Percentiles rank a stretch among this genome's conserved stretches.
Evolutionary conservation across 1,284 basidiomycete species (phyloP).

Genomic region (Ustilago xerochloae): DNA sequence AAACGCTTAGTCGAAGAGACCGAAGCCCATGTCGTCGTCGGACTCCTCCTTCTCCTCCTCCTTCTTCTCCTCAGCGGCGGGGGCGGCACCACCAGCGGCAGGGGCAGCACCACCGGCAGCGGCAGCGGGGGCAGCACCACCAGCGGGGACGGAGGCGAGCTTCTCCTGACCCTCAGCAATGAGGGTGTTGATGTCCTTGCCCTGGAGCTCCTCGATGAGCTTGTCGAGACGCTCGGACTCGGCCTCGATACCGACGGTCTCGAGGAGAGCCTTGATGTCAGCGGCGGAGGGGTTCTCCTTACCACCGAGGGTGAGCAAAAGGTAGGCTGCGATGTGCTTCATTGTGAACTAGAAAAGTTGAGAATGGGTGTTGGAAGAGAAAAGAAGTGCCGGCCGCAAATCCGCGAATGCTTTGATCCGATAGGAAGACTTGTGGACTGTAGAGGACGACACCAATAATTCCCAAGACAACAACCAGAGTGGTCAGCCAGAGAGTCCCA

Average conservation of each 20-base stretch:
- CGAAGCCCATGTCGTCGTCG: slow-evolving; percentile 67
- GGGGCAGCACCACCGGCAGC: slow-evolving; percentile 73
- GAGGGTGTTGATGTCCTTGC: slow-evolving; percentile 86
- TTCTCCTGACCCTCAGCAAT: slow-evolving; percentile 92
- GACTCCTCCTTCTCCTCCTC: slow-evolving; percentile 68
- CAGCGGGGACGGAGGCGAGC: slow-evolving; percentile 84
- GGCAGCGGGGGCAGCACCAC: slow-evolving; percentile 65
- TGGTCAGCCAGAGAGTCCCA: slow-evolving; percentile 40
- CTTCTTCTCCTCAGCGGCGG: slow-evolving; percentile 73
- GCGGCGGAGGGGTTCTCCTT: slow-evolving; percentile 85
- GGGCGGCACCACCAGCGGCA: slow-evolving; percentile 76
- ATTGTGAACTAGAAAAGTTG: slow-evolving; percentile 35
- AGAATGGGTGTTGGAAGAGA: slow-evolving; percentile 8
- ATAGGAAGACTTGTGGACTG: slow-evolving; percentile 83
- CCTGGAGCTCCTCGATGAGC: slow-evolving; percentile 90
- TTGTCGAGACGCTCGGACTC: slow-evolving; percentile 85
- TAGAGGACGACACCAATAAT: slow-evolving; percentile 38
- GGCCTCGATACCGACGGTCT: slow-evolving; percentile 84
- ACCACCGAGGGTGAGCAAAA: slow-evolving; percentile 95
- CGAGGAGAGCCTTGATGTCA: slow-evolving; percentile 90
- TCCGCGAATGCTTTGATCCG: slow-evolving; percentile 68
- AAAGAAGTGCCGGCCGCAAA: slow-evolving; percentile 63
- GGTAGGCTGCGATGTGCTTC: slow-evolving; percentile 74
- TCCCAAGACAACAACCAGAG: slow-evolving; percentile 32
- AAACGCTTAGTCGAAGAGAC: slow-evolving; percentile 65